Evolutionary conservation across 345 rosid species (phyloP).

Genomic region (Brassica nigra): DNA sequence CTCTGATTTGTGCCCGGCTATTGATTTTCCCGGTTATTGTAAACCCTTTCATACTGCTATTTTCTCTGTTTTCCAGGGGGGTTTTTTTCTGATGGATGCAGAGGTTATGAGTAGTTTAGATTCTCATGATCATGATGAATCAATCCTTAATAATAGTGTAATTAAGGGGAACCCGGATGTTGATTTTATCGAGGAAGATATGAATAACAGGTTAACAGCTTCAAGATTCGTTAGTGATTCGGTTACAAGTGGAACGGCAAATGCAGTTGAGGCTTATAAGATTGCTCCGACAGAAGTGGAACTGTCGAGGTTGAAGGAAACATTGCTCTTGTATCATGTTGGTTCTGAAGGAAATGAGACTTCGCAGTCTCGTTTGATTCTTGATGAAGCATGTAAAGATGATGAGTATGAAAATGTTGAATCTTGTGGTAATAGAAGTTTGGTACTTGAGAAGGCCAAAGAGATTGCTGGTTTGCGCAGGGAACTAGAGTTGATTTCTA

Average conservation of each 20-base stretch:
- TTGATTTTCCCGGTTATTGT: neutral
- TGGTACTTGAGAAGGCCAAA: conserved; percentile 47
- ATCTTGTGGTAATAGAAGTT: conserved; percentile 37
- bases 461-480: conserved; percentile 60
- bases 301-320: conserved; percentile 49
- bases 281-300: conserved; percentile 56
- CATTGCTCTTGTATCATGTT: conserved; percentile 25
- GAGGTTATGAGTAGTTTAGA: conserved; percentile 19
- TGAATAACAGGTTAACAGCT: conserved; percentile 47
- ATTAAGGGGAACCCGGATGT: conserved; percentile 49
- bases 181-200: conserved; percentile 42
- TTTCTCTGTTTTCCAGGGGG: conserved; percentile 15
- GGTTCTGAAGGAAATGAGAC: conserved; percentile 32
- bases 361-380: conserved; percentile 10
- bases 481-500: conserved; percentile 63
- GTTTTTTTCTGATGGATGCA: conserved; percentile 17
- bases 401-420: conserved; percentile 49
- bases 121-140: conserved; percentile 16
- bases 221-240: conserved; percentile 75
- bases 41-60: neutral
- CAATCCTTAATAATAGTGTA: neutral
- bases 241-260: conserved; percentile 59
- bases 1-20: neutral
- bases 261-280: conserved; percentile 55
- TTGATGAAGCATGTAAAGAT: conserved; percentile 35